Evolutionary conservation across 371 early-diverging fungal species (phyloP), one percentile per base, ranked within the genome.

Genomic region (Mucor irregularis): DNA sequence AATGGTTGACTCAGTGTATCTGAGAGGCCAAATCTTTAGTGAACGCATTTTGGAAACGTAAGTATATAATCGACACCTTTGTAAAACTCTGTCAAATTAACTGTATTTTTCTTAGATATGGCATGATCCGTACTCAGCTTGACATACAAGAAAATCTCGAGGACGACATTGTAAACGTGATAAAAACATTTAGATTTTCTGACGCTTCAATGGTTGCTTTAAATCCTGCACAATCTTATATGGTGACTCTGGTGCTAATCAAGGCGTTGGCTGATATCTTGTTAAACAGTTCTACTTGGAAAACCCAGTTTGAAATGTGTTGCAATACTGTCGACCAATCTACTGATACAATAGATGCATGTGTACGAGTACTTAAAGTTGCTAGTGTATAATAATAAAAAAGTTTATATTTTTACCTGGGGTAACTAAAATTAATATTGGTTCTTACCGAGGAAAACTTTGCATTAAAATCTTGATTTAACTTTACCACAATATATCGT

Each of bases 1-100:
- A 26, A 31, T 55, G 28, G 67, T 68, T 17, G 76, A 76, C 48
- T 26, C 62, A 4, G 39, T 43, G 31, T 43, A 58, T 25, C 45
- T 74, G 44, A 54, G 81, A 61, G 63, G 68, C 5, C 76, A 81
- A 29, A 76, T 81, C 6, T 78, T 81, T 25, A 74, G 77, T 53
- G 81, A 78, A 25, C 68, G 68, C 34, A 71, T 81, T 5, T 43
- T 81, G 24, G 76, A 78, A 45, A 68, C 76, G 81, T 78, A 74
- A 67, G 68, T 61, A 29, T 16, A 39, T 8, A 39, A 21, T 21
- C 10, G 40, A 39, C 21, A 9, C 21, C 17, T 21, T 21, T 21
- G 13, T n/a, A 14, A 2, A 0, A 2, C 19, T 21, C 21, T 39
- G 9, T 1, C 9, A 21, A 35, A 13, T 24, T 21, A 26, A 19